Evolutionary conservation across 2,329 filamentous ascomycete genomes (phyloP), one percentile per base, ranked within the genome.

Genomic region (Cladosporium sp.): DNA sequence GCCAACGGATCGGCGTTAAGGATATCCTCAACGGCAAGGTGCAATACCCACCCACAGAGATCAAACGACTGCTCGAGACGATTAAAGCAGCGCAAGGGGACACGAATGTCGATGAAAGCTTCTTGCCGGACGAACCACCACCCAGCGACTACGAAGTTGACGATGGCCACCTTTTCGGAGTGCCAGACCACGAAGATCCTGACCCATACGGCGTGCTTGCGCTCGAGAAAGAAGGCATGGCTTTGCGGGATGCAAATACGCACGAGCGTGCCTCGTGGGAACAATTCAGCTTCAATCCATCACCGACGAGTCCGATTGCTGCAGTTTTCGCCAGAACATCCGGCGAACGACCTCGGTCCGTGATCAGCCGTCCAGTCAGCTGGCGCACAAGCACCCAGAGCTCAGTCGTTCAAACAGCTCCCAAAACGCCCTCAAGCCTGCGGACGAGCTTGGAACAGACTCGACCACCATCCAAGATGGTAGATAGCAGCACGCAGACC

Each of bases 181-280:
- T 96, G 13, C 90, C 89, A 1, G 83, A 85, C 56, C 71, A 75
- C 3, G 83, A 90, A 49, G 92, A 97, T 60, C 90, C 91, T 0
- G 92, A 97, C 66, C 92, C 92, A 0, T 97, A 88, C 64, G 92
- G 92, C 19, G 87, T 96, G 20, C 80, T 91, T 56, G 91, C 92
- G 7, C 73, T 97, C n/a, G 89, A 96, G 65, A 85, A 89, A 73
- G 88, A 90, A 54, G 92, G 92, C 2, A 74, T 96, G 50, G 88
- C 92, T 60, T 93, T 97, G 58, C 82, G 88, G 47, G 91, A 96
- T 71, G 91, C 91, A n/a, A 90, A 89, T 29, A 86, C 85, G 2
- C 81, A 83, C 43, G 76, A 81, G 48, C 78, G 89, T 50, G 89
- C 90, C 2, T 77, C 80, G 19, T 89, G 85, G 72, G 89, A 85